These are phyloP conservation scores for Fusarium annulatum DNA, from an alignment of 2,329 filamentous ascomycete genomes.

Conservation along the genomic window DNA sequence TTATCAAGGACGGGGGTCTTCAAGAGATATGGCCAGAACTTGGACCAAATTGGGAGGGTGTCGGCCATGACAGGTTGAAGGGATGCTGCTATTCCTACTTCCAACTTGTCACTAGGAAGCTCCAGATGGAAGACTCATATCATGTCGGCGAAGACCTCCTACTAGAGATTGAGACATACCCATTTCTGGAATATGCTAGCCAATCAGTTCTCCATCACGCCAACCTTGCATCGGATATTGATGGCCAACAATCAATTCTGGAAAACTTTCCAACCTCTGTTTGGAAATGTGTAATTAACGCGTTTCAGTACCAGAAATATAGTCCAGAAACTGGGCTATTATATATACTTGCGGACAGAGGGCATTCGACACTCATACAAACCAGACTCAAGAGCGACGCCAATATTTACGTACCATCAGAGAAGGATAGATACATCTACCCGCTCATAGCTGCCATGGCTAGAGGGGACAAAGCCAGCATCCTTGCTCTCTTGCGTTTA, in stretches of 20 bases:
- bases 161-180: too few relatives aligned
- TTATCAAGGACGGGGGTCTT: conserved; percentile 52
- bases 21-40: conserved; percentile 27
- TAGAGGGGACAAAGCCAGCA: neutral
- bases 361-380: neutral
- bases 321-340: rapidly evolving
- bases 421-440: neutral
- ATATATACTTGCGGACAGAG: conserved; percentile 29
- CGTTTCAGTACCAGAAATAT: neutral
- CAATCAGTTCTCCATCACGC: conserved; percentile 23
- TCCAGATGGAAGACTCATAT: too few relatives aligned
- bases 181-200: neutral
- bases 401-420: too few relatives aligned
- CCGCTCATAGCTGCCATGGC: conserved; percentile 32
- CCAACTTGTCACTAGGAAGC: too few relatives aligned
- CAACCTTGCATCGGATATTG: neutral
- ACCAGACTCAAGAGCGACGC: rapidly evolving
- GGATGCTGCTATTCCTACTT: neutral
- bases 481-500: neutral
- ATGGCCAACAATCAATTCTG: neutral
- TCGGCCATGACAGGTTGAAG: conserved; percentile 13
- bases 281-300: too few relatives aligned
- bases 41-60: neutral
- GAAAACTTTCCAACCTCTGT: rapidly evolving
- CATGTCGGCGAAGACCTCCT: too few relatives aligned